Percentiles rank a stretch among this genome's conserved stretches.
phyloP scores from a whole-genome alignment of 768 basidiomycete genomes.

The Clathrus columnatus region DNA sequence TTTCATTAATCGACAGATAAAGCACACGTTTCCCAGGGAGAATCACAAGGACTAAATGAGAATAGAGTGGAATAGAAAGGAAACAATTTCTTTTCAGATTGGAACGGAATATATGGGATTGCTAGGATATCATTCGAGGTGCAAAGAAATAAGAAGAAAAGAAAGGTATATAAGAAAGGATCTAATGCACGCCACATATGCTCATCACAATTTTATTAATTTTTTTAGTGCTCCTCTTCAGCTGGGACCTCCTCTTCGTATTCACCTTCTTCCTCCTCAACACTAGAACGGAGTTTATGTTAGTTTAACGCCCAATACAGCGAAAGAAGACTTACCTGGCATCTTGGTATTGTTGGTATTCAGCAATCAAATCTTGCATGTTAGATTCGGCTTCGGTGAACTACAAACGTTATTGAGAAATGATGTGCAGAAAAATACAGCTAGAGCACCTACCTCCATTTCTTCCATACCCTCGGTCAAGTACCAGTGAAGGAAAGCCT shows the following conservation, averaged over 20 bases:
- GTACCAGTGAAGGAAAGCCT: constrained; percentile 99
- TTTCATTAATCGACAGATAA: too few species aligned
- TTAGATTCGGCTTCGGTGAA: constrained; percentile 99
- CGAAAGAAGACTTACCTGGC: constrained; percentile 60
- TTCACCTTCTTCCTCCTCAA: constrained; percentile 72
- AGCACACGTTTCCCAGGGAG: too few species aligned
- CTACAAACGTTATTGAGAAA: constrained; percentile 24
- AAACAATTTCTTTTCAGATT: too few species aligned
- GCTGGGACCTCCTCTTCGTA: constrained; percentile 70
- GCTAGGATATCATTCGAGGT: background rate
- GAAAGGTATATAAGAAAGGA: background rate
- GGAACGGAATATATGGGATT: too few species aligned
- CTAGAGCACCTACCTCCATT: constrained; percentile 54
- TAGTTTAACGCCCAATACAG: background rate
- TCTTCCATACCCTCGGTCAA: constrained; percentile 99
- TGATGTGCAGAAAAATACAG: constrained; percentile 13
- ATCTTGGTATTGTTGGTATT: constrained; percentile 96
- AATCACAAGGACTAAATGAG: too few species aligned
- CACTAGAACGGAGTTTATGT: constrained; percentile 33
- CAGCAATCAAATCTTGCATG: constrained; percentile 97
- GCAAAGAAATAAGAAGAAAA: background rate
- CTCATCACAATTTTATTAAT: background rate
- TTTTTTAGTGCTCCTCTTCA: constrained; percentile 46
- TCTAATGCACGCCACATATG: background rate
- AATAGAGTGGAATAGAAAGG: too few species aligned